A percentile compares a stretch with the other conserved stretches of the same genome.
These are phyloP conservation scores for Zychaea mexicana DNA, from an alignment of 371 early-diverging fungal species.

Conservation along the genomic window DNA sequence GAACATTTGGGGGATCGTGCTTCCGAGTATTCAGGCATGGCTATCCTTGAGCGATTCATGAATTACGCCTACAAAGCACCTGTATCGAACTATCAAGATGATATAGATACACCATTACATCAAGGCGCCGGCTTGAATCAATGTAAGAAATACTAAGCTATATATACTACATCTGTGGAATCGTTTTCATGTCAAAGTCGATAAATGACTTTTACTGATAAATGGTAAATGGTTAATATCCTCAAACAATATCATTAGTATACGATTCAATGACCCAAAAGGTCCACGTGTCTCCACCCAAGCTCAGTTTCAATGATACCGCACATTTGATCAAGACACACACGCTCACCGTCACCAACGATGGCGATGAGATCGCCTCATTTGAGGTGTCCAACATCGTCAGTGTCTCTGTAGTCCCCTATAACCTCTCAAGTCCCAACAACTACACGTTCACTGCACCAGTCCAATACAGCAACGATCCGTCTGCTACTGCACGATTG, in stretches of 20 bases:
- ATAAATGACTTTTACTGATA: too few relatives aligned
- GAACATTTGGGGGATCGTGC: constrained; percentile 21
- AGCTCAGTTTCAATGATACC: constrained; percentile 74
- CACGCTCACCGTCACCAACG: constrained; percentile 58
- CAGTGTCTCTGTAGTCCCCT: constrained; percentile 6
- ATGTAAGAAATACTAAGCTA: constrained; percentile 19
- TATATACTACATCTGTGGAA: too few relatives aligned
- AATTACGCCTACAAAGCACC: constrained; percentile 46
- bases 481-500: constrained; percentile 24
- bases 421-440: not conserved
- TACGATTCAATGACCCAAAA: constrained; percentile 55
- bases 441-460: not conserved
- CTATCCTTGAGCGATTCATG: constrained; percentile 41
- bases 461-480: not conserved
- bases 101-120: constrained; percentile 29
- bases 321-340: constrained; percentile 17
- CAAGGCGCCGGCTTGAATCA: constrained; percentile 77
- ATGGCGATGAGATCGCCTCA: constrained; percentile 19
- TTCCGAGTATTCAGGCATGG: not conserved
- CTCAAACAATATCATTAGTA: constrained; percentile 14
- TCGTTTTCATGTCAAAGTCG: too few relatives aligned
- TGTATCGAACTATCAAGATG: constrained; percentile 43
- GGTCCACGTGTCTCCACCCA: constrained; percentile 60
- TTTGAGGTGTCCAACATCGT: constrained; percentile 2
- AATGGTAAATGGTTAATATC: too few relatives aligned